Evolutionary conservation across 2,329 filamentous ascomycete species (phyloP).

Genomic region (Hypomyces perniciosus): DNA sequence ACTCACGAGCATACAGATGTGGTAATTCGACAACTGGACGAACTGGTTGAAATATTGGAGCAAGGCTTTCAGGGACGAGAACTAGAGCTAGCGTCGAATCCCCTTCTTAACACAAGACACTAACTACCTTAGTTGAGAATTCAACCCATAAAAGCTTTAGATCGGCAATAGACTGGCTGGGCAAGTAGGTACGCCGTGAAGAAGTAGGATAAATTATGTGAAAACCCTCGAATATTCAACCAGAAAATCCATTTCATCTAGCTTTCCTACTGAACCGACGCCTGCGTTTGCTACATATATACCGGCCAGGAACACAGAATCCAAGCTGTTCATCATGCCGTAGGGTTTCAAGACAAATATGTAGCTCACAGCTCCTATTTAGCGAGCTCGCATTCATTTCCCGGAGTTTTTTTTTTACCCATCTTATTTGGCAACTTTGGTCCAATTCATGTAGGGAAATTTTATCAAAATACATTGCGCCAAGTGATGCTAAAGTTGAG

Average conservation of each 20-base stretch:
- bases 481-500: constrained; percentile 27
- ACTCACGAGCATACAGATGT: constrained; percentile 72
- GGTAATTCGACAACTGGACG: constrained; percentile 65
- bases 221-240: constrained; percentile 10
- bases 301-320: constrained; percentile 15
- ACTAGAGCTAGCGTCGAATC: constrained; percentile 11
- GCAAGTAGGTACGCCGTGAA: background rate
- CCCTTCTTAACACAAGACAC: background rate
- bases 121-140: background rate
- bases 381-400: constrained; percentile 3
- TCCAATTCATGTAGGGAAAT: background rate
- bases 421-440: background rate
- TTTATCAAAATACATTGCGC: constrained; percentile 25
- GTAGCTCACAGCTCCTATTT: constrained; percentile 10
- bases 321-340: constrained; percentile 11
- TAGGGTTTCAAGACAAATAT: constrained; percentile 1
- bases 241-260: constrained; percentile 20
- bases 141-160: background rate
- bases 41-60: constrained; percentile 70
- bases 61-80: constrained; percentile 59
- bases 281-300: constrained; percentile 19
- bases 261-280: constrained; percentile 18
- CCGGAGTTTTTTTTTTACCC: background rate
- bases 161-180: no score
- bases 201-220: background rate